Base-by-base conservation (phyloP, 2,329 filamentous ascomycete genomes). In the Ceratocystis papillata region DNA sequence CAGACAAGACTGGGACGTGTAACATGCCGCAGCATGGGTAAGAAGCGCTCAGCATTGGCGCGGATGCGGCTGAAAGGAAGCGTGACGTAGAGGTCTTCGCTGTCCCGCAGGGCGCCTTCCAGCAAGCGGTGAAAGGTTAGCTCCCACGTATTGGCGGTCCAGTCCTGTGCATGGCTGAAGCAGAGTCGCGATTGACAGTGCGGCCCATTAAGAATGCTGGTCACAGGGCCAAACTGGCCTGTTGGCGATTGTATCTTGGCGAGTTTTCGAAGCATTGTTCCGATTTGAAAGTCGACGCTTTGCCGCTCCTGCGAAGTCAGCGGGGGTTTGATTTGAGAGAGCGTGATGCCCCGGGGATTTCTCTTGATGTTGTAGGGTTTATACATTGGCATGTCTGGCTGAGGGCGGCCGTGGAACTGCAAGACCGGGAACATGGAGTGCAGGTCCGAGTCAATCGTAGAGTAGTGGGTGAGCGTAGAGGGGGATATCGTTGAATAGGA, bases 21-120 rank as follows among this genome's bases (percentile, higher is more conserved):
- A 2, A 87, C 79, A 3, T 76, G 76, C 65, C 85, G 81, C 3
- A 87, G 73, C 2, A 79, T 66, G 65, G 79, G 76, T 10, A 76
- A 73, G 30, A 84, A 76, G 10, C 80, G 76, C 46, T 75, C 72
- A 65, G 82, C 80, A n/a, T 83, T 80, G 12, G 73, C 73, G 62
- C 84, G 76, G 2, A 87, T 79, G 3, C 76, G 73, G 28, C 79
- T 76, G 69, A 87, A 87, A 3, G 79, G 79, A n/a, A 87, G 74
- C 28, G 79, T 78, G 2, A 87, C 77, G 0, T 79, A 77, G 75
- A 82, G 78, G 69, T 86, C 83, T 71, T 87, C 84, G 0, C 79
- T 82, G 69, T 87, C 85, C 8, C 82, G 76, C 20, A 87, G 72
- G 2, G 83, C 74, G 0, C 77, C 77, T 69, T 87, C 84, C 7